Evolutionary conservation across 768 basidiomycete genomes (phyloP).

Genomic region (Lentinula guzmanii): DNA sequence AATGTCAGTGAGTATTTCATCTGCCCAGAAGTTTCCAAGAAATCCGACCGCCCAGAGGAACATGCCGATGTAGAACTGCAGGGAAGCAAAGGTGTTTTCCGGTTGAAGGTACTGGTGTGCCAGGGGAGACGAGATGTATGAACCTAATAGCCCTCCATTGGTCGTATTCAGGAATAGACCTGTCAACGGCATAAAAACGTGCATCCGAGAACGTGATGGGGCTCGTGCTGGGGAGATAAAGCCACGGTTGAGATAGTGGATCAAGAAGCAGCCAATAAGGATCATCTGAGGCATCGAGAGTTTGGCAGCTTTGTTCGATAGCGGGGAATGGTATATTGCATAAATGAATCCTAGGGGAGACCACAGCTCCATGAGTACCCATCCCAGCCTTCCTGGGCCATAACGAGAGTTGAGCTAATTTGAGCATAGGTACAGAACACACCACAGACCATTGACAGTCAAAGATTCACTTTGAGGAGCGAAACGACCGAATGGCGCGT

Average conservation of each 20-base stretch:
- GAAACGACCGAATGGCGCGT: constrained; percentile 84
- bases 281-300: constrained; percentile 23
- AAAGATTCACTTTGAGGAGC: constrained; percentile 32
- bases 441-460: constrained; percentile 8
- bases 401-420: neutral
- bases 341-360: constrained; percentile 32
- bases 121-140: constrained; percentile 39
- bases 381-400: constrained; percentile 31
- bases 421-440: neutral
- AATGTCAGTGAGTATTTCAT: constrained; percentile 83
- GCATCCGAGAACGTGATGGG: constrained; percentile 48
- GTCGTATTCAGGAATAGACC: constrained; percentile 45
- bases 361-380: constrained; percentile 51
- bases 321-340: constrained; percentile 28
- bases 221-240: constrained; percentile 60
- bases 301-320: constrained; percentile 6
- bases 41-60: constrained; percentile 68
- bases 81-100: constrained; percentile 14
- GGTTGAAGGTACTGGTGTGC: constrained; percentile 25
- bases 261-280: constrained; percentile 38
- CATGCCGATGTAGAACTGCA: constrained; percentile 50
- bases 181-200: constrained; percentile 40
- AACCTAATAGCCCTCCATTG: constrained; percentile 48
- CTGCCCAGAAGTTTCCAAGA: constrained; percentile 77
- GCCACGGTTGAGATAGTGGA: constrained; percentile 64